Percentiles rank a stretch among this genome's conserved stretches.
Conservation (phyloP, 2,329 filamentous ascomycete genomes). For the Exophiala xenobiotica region DNA sequence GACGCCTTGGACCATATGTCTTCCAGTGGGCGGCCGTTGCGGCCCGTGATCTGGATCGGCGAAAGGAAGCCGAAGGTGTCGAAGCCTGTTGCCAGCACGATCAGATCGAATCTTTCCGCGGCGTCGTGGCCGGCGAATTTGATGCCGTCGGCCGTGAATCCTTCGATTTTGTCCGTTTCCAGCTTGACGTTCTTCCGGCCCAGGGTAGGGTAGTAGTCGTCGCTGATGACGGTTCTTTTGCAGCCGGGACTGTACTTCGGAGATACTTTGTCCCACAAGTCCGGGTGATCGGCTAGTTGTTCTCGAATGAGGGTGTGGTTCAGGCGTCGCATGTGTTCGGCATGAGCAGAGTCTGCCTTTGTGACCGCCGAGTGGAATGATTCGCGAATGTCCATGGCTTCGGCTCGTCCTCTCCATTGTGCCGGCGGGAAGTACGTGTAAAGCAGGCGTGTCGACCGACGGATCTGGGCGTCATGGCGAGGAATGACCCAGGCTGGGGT, state of each 20-base stretch:
- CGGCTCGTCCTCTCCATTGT: slow-evolving; percentile 50
- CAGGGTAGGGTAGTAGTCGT: slow-evolving; percentile 57
- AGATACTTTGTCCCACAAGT: slow-evolving; percentile 54
- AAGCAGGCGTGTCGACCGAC: slow-evolving; percentile 41
- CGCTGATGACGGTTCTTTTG: slow-evolving; percentile 48
- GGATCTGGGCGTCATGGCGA: slow-evolving; percentile 50
- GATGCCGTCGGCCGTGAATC: slow-evolving; percentile 49
- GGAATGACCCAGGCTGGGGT: slow-evolving; percentile 61
- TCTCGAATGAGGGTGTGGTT: slow-evolving; percentile 43
- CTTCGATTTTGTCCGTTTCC: slow-evolving; percentile 51
- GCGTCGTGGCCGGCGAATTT: slow-evolving; percentile 44
- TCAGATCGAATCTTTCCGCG: slow-evolving; percentile 52
- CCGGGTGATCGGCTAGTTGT: slow-evolving; percentile 49
- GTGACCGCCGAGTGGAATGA: slow-evolving; percentile 46
- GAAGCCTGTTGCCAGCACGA: slow-evolving; percentile 61
- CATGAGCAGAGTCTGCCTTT: slow-evolving; percentile 39
- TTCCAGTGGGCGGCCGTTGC: slow-evolving; percentile 43
- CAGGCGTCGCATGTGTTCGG: slow-evolving; percentile 41
- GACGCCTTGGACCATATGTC: slow-evolving; percentile 56
- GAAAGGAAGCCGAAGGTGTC: slow-evolving; percentile 58
- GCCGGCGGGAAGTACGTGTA: slow-evolving; percentile 53
- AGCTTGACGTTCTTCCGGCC: slow-evolving; percentile 49
- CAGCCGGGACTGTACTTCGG: slow-evolving; percentile 53
- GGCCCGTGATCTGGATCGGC: slow-evolving; percentile 54
- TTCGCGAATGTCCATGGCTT: slow-evolving; percentile 42